A percentile compares a stretch with the other conserved stretches of the same genome.
Evolutionary conservation across 108 stramenopile species (phyloP).

Genomic region (Cyclotella cryptica): DNA sequence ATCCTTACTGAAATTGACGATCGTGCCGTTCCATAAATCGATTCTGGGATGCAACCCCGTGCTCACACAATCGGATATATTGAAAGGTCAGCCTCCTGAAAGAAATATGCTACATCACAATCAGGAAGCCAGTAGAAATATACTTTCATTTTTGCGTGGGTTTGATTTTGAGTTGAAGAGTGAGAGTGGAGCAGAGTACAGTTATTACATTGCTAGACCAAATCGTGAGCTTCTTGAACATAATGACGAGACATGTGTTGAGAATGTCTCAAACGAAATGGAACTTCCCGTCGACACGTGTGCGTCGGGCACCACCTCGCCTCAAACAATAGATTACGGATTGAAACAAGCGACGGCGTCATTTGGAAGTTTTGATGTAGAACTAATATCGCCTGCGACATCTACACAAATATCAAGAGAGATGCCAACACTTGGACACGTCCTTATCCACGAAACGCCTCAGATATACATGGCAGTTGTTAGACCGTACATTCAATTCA

Average conservation of each 20-base stretch:
- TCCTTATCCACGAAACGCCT: conserved; percentile 61
- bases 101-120: conserved; percentile 39
- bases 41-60: conserved; percentile 55
- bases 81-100: conserved; percentile 33
- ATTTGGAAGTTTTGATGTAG: conserved; percentile 55
- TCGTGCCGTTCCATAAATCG: conserved; percentile 55
- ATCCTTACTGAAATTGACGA: conserved; percentile 60
- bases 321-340: neutral
- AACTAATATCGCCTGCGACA: conserved; percentile 61
- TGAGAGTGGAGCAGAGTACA: conserved; percentile 66
- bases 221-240: neutral
- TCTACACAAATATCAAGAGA: conserved; percentile 56
- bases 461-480: conserved; percentile 48
- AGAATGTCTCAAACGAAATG: neutral
- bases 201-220: conserved; percentile 58
- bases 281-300: too few relatives aligned
- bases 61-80: conserved; percentile 24
- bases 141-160: conserved; percentile 51
- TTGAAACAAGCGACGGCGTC: neutral
- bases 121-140: conserved; percentile 34
- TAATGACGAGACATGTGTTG: neutral
- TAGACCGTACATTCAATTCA: conserved; percentile 53
- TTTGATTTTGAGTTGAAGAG: conserved; percentile 55
- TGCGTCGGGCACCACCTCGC: neutral
- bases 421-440: conserved; percentile 52